A percentile compares a stretch with the other conserved stretches of the same genome.
These are phyloP conservation scores for Purpureocillium lavendulum DNA, from an alignment of 2,329 filamentous ascomycete genomes.

Conservation along the genomic window DNA sequence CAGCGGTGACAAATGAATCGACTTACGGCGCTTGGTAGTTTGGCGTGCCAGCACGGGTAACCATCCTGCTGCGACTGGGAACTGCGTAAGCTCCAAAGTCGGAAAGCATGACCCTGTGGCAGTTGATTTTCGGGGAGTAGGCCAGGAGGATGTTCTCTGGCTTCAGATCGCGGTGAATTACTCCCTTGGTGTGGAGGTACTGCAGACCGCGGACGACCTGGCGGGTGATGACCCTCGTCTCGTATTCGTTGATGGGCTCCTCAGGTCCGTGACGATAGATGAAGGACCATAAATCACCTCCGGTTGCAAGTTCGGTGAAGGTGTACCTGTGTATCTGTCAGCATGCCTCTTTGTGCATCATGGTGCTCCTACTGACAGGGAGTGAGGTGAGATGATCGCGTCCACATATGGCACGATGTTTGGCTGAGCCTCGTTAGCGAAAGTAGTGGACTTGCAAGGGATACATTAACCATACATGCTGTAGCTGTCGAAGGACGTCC, in stretches of 20 bases:
- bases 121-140: slow-evolving; percentile 31
- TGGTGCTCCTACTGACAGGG: slow-evolving; percentile 27
- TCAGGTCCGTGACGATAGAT: slow-evolving; percentile 22
- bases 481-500: slow-evolving; percentile 42
- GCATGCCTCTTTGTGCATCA: background rate
- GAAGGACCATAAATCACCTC: slow-evolving; percentile 46
- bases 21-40: slow-evolving; percentile 43
- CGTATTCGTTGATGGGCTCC: slow-evolving; percentile 26
- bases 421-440: slow-evolving; percentile 29
- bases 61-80: slow-evolving; percentile 31
- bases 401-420: slow-evolving; percentile 45
- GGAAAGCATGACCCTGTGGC: slow-evolving; percentile 38
- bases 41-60: slow-evolving; percentile 34
- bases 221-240: slow-evolving; percentile 34
- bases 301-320: slow-evolving; percentile 48
- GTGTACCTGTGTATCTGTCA: slow-evolving; percentile 33
- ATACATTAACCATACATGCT: slow-evolving; percentile 36
- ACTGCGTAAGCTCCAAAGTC: slow-evolving; percentile 44
- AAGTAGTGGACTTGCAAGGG: background rate
- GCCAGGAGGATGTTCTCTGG: slow-evolving; percentile 45
- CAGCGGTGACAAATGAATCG: background rate
- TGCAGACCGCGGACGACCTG: slow-evolving; percentile 37
- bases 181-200: slow-evolving; percentile 40
- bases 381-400: slow-evolving; percentile 38
- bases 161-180: slow-evolving; percentile 47